A percentile compares a stretch with the other conserved stretches of the same genome.
These are phyloP conservation scores for Cicer judaicum DNA, from an alignment of 306 rosid genomes.

Conservation along the genomic window DNA sequence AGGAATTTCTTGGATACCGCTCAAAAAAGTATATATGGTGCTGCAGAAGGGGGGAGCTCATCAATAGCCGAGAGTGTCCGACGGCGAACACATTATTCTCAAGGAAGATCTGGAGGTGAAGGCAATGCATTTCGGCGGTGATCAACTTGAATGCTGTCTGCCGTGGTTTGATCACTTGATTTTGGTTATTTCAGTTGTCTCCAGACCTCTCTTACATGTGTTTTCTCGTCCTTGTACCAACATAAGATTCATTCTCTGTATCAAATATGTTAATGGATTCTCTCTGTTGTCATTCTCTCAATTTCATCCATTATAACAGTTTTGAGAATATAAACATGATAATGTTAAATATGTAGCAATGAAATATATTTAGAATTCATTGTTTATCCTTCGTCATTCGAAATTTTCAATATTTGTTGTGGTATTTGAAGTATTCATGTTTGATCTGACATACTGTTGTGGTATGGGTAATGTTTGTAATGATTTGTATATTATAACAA, in stretches of 20 bases:
- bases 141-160: slow-evolving; percentile 29
- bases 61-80: slow-evolving; percentile 96
- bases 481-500: neutral
- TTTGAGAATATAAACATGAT: neutral
- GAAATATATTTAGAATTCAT: slow-evolving; percentile 1
- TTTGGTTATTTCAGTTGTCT: slow-evolving; percentile 20
- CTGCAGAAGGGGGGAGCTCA: slow-evolving; percentile 84
- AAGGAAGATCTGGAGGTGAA: slow-evolving; percentile 68
- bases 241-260: slow-evolving; percentile 9
- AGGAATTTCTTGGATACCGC: slow-evolving; percentile 84
- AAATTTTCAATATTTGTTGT: neutral
- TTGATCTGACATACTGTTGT: neutral
- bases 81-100: slow-evolving; percentile 85
- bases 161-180: slow-evolving; percentile 19
- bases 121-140: slow-evolving; percentile 81
- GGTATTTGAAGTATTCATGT: slow-evolving; percentile 30
- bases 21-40: slow-evolving; percentile 80
- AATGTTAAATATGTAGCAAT: slow-evolving; percentile 6
- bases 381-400: neutral
- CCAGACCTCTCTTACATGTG: neutral
- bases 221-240: slow-evolving; percentile 23
- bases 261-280: slow-evolving; percentile 7
- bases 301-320: no score
- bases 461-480: neutral
- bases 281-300: neutral